Base-by-base conservation (phyloP, 2,329 filamentous ascomycete genomes). In the Aciculosporium take region DNA sequence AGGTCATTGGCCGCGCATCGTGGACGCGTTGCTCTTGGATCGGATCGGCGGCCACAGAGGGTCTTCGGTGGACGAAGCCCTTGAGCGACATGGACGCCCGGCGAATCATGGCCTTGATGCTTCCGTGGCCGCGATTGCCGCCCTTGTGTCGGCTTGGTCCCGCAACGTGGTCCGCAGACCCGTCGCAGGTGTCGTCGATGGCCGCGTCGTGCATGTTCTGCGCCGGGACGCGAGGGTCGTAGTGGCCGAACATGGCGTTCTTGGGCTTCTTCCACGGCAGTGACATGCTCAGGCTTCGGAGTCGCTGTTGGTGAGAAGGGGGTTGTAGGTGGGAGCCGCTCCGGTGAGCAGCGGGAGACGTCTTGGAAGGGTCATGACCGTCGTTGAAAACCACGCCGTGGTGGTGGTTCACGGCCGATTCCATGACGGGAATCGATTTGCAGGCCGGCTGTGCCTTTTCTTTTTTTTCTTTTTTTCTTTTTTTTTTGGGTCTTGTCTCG, bases 61-160 rank as follows among this genome's bases (percentile, higher is more conserved):
- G 60, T 36, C 69, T 64, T 30, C 69, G 61, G 39, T 68, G 63
- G 7, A 72, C 68, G 25, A 76, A 66, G 25, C 66, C 67, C 50
- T 69, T 68, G 39, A 76, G 52, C 7, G 70, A 72, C 40, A 73
- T 51, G 3, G 74, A 77, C 0, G 73, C 74, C 8, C 74, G 63
- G 20, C 72, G 67, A 38, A 76, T 61, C 46, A 68, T 71, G 37
- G 68, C 65, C 52, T 67, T 72, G 43, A 76, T 53, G 36, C 60
- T 58, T 36, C 55, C 55, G 0, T 57, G 49, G 4, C 48, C 43
- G 34, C 52, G 51, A 12, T 50, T 48, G 21, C 49, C 45, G 21
- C 49, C 45, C 15, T 57, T 51, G 43, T 52, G 49, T 37, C 57
- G 46, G 32, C 48, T 47, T 15, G 44, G 45, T 17, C 51, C 48